Base-by-base conservation (phyloP, 805 yeast species). In the Candida quercuum region DNA sequence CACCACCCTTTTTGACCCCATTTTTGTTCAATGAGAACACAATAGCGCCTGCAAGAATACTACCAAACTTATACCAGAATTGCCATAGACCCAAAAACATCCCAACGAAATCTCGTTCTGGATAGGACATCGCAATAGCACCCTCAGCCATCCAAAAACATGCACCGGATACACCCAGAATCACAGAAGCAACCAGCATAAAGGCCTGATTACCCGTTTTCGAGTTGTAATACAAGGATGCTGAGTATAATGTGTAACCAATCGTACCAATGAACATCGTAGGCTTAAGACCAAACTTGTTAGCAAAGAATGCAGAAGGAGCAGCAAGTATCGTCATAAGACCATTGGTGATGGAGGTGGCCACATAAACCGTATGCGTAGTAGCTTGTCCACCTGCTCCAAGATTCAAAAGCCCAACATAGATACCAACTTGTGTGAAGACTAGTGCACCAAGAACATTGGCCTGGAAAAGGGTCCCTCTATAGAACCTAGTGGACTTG, bases 141-240 rank as follows among this genome's bases (percentile, higher is more conserved):
- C 52, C 59, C 33, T 57, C 60, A 16, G 46, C 45, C 16, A 42
- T 41, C 59, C 59, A 57, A 33, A 54, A 52, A 0, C 54, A 52
- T 18, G 53, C 43, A 15, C 53, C 54, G 18, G 47, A 37, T 10
- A 54, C 27, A 34, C 61, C 61, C 27, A 51, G 42, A 4, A 43
- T 26, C 3, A 40, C 47, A 12, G 57, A 52, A 22, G 57, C 57
- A n/a, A 46, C 38, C 36, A 54, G 39, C 20, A 55, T 49, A 2
- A 52, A 40, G 17, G 47, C 41, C 37, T 56, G 54, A 11, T 47
- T 38, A 5, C 60, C 59, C 33, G 45, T 43, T 33, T 47, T 48
- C 6, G 52, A 46, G 32, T 55, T 57, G 28, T 47, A 36, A 35
- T 57, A 55, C 5, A 57, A 39, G 2, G 54, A 52, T 21, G 59